A percentile compares a stretch with the other conserved stretches of the same genome.
These are phyloP conservation scores for Aureobasidium uvarum DNA, from an alignment of 2,329 filamentous ascomycete species.

Conservation along the genomic window DNA sequence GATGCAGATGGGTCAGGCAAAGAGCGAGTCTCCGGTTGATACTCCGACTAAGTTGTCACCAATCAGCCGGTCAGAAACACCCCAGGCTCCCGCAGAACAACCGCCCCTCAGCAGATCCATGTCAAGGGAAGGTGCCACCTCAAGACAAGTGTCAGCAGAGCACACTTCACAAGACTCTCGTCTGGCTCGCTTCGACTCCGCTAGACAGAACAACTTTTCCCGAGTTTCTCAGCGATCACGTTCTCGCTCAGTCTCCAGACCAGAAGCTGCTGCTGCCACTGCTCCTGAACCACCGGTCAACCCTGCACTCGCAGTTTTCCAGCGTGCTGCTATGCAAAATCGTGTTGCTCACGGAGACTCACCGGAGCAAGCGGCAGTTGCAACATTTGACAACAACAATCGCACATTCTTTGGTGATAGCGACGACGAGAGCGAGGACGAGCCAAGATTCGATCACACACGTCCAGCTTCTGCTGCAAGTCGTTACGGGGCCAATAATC, in stretches of 20 bases:
- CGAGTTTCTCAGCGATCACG: constrained; percentile 25
- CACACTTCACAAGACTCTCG: constrained; percentile 18
- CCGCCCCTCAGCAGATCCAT: not conserved
- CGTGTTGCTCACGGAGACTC: constrained; percentile 28
- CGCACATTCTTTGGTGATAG: constrained; percentile 43
- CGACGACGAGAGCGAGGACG: constrained; percentile 42
- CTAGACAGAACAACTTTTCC: constrained; percentile 22
- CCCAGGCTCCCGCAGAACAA: not conserved
- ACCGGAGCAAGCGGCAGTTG: constrained; percentile 5
- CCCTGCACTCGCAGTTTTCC: constrained; percentile 47
- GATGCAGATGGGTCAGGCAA: constrained; percentile 67
- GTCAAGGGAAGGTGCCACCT: not conserved
- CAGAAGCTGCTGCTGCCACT: not conserved
- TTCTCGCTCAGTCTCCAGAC: constrained; percentile 15
- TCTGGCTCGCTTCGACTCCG: constrained; percentile 28
- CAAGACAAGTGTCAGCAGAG: constrained; percentile 14
- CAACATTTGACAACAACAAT: constrained; percentile 33
- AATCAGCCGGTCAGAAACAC: not conserved
- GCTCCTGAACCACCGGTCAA: not conserved
- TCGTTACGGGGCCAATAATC: constrained; percentile 36
- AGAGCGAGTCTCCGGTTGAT: constrained; percentile 22
- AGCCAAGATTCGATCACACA: constrained; percentile 28
- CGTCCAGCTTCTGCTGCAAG: constrained; percentile 29
- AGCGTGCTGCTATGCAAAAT: constrained; percentile 47
- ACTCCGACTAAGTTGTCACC: constrained; percentile 7